Evolutionary conservation across 768 basidiomycete genomes (phyloP), one percentile per base, ranked within the genome.

Genomic region (Boletus rubescentipes): DNA sequence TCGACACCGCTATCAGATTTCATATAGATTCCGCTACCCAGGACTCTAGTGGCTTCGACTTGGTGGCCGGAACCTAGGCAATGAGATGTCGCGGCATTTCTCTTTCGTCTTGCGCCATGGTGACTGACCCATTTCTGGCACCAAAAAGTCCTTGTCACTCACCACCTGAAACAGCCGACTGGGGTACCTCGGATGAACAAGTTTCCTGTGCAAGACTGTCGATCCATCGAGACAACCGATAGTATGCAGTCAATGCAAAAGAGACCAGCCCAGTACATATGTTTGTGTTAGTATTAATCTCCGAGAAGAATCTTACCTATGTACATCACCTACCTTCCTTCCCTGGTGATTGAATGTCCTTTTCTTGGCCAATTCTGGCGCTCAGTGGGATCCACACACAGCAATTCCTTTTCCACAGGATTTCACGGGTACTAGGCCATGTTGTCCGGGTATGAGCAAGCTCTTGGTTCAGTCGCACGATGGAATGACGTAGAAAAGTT

Each of bases 381-480:
- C 34, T 29, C n/a, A n/a, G n/a, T 26, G 15, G 36, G 14, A 10
- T 49, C 26, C 9, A 21, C 49, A 21, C 49, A 58, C 54, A 56
- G 51, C 50, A 59, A 41, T 29, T 30, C 23, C 20, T 40, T 32
- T 53, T 20, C 31, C 59, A 64, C 59, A 61, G 62, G 51, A 48
- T 57, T 49, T 23, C 30, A 44, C 15, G 30, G 47, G 34, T 1
- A 46, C 41, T n/a, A 20, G 46, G 54, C 40, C 36, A 56, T 41
- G n/a, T 29, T 29, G 5, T 32, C 30, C 51, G 49, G 39, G 48
- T 26, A 45, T 49, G 53, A 49, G 30, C 10, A 48, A 30, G 30
- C 18, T 29, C 32, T 40, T 29, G 48, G 31, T 38, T 36, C 23
- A 15, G 30, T 36, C 2, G 14, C 18, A 37, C 12, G 20, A 29